These are phyloP conservation scores for Populus hybrid DNA, from an alignment of 441 rosid species.

Conservation along the genomic window DNA sequence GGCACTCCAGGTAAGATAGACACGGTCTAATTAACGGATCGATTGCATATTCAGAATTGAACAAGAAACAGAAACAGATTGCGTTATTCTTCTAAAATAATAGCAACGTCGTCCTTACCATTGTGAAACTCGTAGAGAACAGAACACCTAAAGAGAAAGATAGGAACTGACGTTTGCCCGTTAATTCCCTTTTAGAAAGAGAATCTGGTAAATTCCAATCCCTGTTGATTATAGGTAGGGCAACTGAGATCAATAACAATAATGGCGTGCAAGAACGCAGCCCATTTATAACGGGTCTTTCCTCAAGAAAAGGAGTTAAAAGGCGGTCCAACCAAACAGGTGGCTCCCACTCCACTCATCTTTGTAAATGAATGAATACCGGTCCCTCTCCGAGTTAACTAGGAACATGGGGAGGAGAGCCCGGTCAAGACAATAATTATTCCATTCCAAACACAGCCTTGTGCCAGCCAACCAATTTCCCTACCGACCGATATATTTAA, in stretches of 20 bases:
- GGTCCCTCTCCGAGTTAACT: too few species aligned
- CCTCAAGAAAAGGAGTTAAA: not conserved
- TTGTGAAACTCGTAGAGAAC: not conserved
- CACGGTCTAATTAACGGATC: not conserved
- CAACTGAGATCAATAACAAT: not conserved
- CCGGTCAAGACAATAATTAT: not conserved
- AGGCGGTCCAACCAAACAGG: not conserved
- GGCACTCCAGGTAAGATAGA: not conserved
- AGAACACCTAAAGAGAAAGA: not conserved
- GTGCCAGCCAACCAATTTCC: too few species aligned
- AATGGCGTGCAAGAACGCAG: not conserved
- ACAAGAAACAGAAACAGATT: not conserved
- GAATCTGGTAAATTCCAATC: not conserved
- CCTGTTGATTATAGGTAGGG: not conserved
- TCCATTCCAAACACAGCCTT: too few species aligned
- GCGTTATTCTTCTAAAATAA: not conserved
- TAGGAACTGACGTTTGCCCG: not conserved
- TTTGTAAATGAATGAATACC: not conserved
- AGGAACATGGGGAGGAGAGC: not conserved
- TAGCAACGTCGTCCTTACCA: not conserved
- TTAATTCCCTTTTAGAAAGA: not conserved
- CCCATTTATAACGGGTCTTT: not conserved
- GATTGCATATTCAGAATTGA: not conserved
- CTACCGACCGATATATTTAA: too few species aligned
- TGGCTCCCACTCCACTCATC: not conserved